Evolutionary conservation across 768 basidiomycete species (phyloP).

Genomic region (Cystobasidium onofrii): DNA sequence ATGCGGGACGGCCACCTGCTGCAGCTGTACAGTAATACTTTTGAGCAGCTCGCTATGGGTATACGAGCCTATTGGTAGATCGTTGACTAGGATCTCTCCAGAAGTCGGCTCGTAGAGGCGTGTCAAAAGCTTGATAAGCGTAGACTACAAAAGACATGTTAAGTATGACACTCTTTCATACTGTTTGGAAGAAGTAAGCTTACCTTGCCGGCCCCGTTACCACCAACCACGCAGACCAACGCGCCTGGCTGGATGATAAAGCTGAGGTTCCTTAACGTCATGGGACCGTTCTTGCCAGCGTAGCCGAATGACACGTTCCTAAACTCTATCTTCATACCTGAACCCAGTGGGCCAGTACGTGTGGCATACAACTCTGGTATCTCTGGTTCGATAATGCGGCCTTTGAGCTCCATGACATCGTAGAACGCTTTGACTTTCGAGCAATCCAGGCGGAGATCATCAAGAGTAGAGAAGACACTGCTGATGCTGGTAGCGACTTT

Average conservation of each 20-base stretch:
- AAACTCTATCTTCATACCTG: slow-evolving; percentile 1
- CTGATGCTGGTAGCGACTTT: neutral
- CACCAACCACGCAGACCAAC: neutral
- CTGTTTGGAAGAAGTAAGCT: neutral
- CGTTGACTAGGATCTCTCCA: neutral
- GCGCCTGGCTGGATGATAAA: neutral
- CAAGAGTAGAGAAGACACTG: neutral
- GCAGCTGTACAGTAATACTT: neutral
- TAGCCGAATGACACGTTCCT: slow-evolving; percentile 1
- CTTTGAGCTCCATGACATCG: neutral
- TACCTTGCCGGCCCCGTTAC: neutral
- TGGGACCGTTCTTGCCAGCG: neutral
- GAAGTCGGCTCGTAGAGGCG: neutral
- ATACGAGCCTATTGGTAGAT: neutral
- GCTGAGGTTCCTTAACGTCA: neutral
- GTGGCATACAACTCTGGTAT: neutral
- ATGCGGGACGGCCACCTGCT: neutral
- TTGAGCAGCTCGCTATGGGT: neutral
- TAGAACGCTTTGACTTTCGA: neutral
- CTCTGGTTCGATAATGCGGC: neutral
- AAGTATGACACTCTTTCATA: neutral
- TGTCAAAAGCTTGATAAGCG: slow-evolving; percentile 3
- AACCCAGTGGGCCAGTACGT: neutral
- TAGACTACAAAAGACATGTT: neutral
- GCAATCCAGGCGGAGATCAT: neutral